Conservation (phyloP, 257 asterid species). For the Paulownia fortunei region DNA sequence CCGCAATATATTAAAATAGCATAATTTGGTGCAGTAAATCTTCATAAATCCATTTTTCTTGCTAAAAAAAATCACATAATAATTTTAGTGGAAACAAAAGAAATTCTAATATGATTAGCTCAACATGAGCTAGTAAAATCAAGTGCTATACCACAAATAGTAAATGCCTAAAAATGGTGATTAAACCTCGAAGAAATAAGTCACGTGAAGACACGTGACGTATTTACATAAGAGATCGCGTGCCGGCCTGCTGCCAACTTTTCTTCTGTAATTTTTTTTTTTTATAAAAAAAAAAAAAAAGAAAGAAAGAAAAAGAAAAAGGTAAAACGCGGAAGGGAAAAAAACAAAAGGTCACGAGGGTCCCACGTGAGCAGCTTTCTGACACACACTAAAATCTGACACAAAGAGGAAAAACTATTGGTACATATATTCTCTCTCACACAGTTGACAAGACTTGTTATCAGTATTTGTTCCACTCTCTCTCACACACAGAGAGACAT, state of each 20-base stretch:
- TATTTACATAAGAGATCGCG: conserved; percentile 26
- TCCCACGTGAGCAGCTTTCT: conserved; percentile 44
- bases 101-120: background rate
- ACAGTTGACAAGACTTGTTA: conserved; percentile 21
- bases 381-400: conserved; percentile 41
- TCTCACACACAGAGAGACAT: conserved; percentile 26
- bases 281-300: background rate
- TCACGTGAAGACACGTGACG: conserved; percentile 43
- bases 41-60: too few species aligned
- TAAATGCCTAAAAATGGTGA: background rate
- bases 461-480: background rate
- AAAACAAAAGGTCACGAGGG: conserved; percentile 40
- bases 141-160: background rate
- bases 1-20: too few species aligned
- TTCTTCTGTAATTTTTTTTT: background rate
- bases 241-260: conserved; percentile 38
- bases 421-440: conserved; percentile 40
- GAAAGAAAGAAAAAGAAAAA: background rate
- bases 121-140: background rate
- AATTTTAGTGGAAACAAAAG: background rate
- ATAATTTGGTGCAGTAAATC: too few species aligned
- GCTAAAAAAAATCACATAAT: background rate
- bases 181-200: conserved; percentile 22
- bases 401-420: background rate
- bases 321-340: background rate